Base-by-base conservation (phyloP, 2,329 filamentous ascomycete genomes). In the Periconia sp. region DNA sequence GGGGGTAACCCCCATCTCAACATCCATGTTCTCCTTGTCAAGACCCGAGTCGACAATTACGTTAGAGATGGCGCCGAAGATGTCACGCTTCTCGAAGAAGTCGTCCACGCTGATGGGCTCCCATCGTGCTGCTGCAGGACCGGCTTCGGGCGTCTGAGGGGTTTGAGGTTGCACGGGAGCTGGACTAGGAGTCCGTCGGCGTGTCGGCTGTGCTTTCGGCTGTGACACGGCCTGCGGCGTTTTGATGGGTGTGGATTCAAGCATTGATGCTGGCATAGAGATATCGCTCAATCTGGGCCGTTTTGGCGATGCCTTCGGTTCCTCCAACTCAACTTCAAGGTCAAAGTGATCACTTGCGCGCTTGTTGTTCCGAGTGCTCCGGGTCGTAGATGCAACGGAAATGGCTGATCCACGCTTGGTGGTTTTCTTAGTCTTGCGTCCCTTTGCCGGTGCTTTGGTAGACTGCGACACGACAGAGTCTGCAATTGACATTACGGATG, bases 51-150 rank as follows among this genome's bases (percentile, higher is more conserved):
- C 65, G 28, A 64, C 50, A 13, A 65, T 32, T 8, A 67, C 41
- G 30, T 58, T 56, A 18, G 61, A 59, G 35, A 66, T 50, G n/a
- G 65, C 39, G 6, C 50, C 48, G 10, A 48, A 39, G 1, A 52
- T 19, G 4, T 58, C 52, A 13, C 65, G 62, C 9, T 73, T 58
- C 13, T 52, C 42, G 41, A 94, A 85, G 1, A 94, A 74, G 1
- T 79, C 73, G 21, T 96, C 92, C 3, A 96, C 76, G 56, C 96
- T 89, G 2, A 87, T 78, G 0, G 87, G 77, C 4, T 78, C 79
- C 92, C 92, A 97, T 0, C 84, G 75, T 22, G 46, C 43, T 21
- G 15, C 19, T 7, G 32, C 10, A 13, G 32, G n/a, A 3, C 31
- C 13, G 10, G 17, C 22, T n/a, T 54, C 52, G 9, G 56, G 43